These are phyloP conservation scores for Pichia californica DNA, from an alignment of 805 yeast genomes.

Conservation along the genomic window DNA sequence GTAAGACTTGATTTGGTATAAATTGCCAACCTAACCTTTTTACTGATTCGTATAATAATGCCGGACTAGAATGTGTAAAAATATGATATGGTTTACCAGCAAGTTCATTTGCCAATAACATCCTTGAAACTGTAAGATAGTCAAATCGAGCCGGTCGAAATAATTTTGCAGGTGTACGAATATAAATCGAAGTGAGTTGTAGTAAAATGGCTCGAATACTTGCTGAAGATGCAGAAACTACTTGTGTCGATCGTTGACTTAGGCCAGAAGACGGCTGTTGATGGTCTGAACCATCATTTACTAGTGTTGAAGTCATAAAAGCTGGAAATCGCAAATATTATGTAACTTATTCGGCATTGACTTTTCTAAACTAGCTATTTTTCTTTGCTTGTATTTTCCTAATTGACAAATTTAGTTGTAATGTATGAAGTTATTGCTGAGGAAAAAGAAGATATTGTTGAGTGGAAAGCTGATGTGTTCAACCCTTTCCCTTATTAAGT, in stretches of 20 bases:
- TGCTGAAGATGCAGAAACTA: conserved; percentile 77
- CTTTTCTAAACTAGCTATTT: too few species aligned
- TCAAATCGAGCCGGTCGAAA: conserved; percentile 90
- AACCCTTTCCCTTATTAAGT: too few species aligned
- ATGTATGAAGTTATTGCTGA: too few species aligned
- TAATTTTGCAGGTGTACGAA: conserved; percentile 77
- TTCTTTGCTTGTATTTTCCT: too few species aligned
- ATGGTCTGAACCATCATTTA: not conserved
- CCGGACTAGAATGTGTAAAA: conserved; percentile 73
- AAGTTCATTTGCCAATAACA: conserved; percentile 40
- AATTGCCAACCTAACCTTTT: conserved; percentile 71
- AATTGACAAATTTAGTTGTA: too few species aligned
- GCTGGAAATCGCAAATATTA: too few species aligned
- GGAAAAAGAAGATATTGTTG: too few species aligned
- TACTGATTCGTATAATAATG: conserved; percentile 64
- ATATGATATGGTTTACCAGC: conserved; percentile 44
- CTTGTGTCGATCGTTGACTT: conserved; percentile 28
- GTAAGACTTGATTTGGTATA: conserved; percentile 77
- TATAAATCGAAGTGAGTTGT: conserved; percentile 70
- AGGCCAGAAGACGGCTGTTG: conserved; percentile 6
- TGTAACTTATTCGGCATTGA: too few species aligned
- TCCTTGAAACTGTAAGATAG: conserved; percentile 64
- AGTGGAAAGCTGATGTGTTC: too few species aligned
- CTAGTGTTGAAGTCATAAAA: not conserved
- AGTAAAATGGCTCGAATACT: conserved; percentile 79